Conservation (phyloP, 805 yeast species). For the Yamadazyma olivae region DNA sequence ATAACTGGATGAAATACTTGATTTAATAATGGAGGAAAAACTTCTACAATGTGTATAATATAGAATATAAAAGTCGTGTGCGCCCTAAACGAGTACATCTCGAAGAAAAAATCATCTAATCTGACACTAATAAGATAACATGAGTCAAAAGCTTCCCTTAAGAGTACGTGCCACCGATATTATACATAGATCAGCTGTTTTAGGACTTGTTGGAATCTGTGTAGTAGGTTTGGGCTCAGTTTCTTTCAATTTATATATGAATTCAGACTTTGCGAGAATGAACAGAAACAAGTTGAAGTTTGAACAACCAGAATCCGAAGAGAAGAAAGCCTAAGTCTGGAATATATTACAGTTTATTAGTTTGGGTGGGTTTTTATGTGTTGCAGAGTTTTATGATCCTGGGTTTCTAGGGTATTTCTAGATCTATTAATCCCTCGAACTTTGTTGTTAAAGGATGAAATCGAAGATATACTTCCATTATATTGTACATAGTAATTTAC, state of each 20-base stretch:
- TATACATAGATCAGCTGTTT: conserved; percentile 40
- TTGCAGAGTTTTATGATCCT: too few species aligned
- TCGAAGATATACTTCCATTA: not conserved
- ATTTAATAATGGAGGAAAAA: conserved; percentile 16
- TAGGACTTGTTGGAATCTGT: conserved; percentile 40
- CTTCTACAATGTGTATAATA: not conserved
- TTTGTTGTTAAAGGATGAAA: too few species aligned
- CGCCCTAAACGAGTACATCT: not conserved
- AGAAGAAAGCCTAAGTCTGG: not conserved
- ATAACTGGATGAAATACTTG: conserved; percentile 38
- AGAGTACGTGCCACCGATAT: conserved; percentile 43
- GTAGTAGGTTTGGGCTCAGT: conserved; percentile 39
- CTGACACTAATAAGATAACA: conserved; percentile 9
- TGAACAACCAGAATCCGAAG: conserved; percentile 10
- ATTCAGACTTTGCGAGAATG: conserved; percentile 42
- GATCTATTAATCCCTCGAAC: too few species aligned
- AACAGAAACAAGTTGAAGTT: conserved; percentile 39
- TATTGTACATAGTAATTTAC: conserved; percentile 7
- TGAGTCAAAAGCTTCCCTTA: conserved; percentile 32
- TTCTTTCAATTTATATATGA: conserved; percentile 38
- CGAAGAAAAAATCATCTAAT: not conserved
- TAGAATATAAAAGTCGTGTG: not conserved
- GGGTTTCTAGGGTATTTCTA: too few species aligned
- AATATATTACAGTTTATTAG: too few species aligned
- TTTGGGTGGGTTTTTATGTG: too few species aligned